phyloP scores from a whole-genome alignment of 1,284 basidiomycete genomes.

The Puccinia coronata region DNA sequence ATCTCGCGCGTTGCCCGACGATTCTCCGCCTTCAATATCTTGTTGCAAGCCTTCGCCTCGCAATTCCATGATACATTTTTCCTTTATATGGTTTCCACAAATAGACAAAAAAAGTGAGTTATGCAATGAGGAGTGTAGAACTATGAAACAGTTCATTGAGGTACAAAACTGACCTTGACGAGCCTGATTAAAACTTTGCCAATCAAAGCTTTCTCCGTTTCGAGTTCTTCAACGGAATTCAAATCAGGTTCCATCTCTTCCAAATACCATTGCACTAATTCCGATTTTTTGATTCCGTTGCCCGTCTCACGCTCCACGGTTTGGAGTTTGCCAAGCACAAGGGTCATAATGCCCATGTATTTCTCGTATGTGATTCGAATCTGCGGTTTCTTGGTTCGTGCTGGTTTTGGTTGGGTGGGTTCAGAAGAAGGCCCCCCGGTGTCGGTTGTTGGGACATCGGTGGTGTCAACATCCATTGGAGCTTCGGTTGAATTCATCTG shows the following conservation, averaged over 20 bases:
- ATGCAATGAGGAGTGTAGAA: background rate
- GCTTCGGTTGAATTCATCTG: slow-evolving; percentile 59
- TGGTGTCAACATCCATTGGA: slow-evolving; percentile 52
- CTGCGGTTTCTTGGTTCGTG: slow-evolving; percentile 60
- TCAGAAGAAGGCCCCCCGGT: slow-evolving; percentile 53
- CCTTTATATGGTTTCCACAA: slow-evolving; percentile 62
- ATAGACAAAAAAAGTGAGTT: slow-evolving; percentile 8
- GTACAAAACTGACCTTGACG: slow-evolving; percentile 70
- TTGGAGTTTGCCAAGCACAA: slow-evolving; percentile 80
- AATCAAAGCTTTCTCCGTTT: slow-evolving; percentile 85
- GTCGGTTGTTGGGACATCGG: slow-evolving; percentile 64
- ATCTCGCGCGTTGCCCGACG: slow-evolving; percentile 10
- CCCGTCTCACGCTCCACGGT: slow-evolving; percentile 75
- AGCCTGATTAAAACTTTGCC: slow-evolving; percentile 84
- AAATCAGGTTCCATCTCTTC: slow-evolving; percentile 83
- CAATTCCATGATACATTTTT: slow-evolving; percentile 80
- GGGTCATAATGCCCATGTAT: slow-evolving; percentile 84
- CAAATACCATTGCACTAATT: slow-evolving; percentile 94
- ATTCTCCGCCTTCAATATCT: slow-evolving; percentile 32
- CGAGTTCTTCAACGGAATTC: slow-evolving; percentile 81
- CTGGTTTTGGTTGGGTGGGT: slow-evolving; percentile 2
- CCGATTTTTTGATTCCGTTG: slow-evolving; percentile 78
- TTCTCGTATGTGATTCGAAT: slow-evolving; percentile 91
- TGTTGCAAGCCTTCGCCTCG: slow-evolving; percentile 66
- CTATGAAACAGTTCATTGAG: background rate